A percentile compares a stretch with the other conserved stretches of the same genome.
Conservation (phyloP, 2,329 filamentous ascomycete species). For the Aspergillus terreus region DNA sequence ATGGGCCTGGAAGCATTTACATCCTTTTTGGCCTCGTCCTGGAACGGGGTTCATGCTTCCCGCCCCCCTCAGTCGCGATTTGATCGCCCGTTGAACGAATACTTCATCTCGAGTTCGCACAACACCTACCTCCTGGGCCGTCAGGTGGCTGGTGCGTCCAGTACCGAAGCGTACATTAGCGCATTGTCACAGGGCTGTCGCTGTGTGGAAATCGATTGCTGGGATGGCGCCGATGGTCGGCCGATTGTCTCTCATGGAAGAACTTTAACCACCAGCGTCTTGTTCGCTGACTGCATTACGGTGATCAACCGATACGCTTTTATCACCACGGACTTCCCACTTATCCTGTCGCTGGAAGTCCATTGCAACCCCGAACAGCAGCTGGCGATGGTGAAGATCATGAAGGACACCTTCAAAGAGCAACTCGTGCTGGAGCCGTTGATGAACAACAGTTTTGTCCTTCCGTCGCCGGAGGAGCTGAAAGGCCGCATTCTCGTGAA, state of each 20-base stretch:
- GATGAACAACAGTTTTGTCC: conserved; percentile 60
- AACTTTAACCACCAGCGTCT: conserved; percentile 82
- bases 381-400: conserved; percentile 80
- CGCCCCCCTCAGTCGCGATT: conserved; percentile 62
- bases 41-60: conserved; percentile 65
- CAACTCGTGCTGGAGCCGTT: conserved; percentile 74
- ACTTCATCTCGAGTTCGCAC: conserved; percentile 97
- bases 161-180: conserved; percentile 90
- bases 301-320: conserved; percentile 96
- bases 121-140: conserved; percentile 94
- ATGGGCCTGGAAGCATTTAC: conserved; percentile 80
- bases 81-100: conserved; percentile 87
- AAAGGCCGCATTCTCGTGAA: conserved; percentile 85
- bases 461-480: conserved; percentile 84
- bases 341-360: conserved; percentile 94
- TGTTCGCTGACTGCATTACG: conserved; percentile 86
- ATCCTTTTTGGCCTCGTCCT: conserved; percentile 69
- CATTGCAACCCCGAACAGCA: conserved; percentile 86
- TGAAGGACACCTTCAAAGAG: conserved; percentile 78
- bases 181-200: conserved; percentile 85
- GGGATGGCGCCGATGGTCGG: conserved; percentile 85
- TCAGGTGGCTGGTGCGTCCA: conserved; percentile 85
- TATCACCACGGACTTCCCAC: conserved; percentile 75
- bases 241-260: conserved; percentile 89
- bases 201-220: conserved; percentile 96